Conservation (phyloP, 2,329 filamentous ascomycete genomes). For the Pseudogymnoascus verrucosus region DNA sequence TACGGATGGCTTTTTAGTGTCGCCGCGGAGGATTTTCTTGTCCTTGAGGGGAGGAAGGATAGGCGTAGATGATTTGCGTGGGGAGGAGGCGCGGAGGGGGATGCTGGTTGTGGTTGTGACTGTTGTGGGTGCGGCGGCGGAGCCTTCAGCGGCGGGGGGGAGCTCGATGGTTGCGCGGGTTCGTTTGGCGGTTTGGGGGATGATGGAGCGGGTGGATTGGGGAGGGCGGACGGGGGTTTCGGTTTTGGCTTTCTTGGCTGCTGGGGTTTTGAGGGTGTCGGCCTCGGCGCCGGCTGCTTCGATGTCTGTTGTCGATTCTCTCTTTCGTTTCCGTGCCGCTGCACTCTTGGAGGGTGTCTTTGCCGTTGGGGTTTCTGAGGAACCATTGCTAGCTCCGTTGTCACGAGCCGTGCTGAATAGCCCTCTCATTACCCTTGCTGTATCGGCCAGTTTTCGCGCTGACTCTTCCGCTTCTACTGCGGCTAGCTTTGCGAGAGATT, state of each 20-base stretch:
- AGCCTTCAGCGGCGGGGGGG: not conserved
- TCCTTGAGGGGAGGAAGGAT: constrained; percentile 26
- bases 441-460: constrained; percentile 43
- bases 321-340: constrained; percentile 25
- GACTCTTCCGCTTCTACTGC: constrained; percentile 55
- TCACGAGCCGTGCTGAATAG: constrained; percentile 21
- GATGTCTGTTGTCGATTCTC: constrained; percentile 18
- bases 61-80: constrained; percentile 29
- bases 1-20: not conserved
- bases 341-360: constrained; percentile 19
- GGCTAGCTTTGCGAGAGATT: constrained; percentile 45
- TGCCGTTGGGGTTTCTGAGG: constrained; percentile 11
- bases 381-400: not conserved
- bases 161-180: not conserved
- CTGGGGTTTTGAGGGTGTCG: constrained; percentile 23
- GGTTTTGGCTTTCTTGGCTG: constrained; percentile 45
- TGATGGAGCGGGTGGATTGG: constrained; percentile 16
- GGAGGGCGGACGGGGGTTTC: constrained; percentile 48
- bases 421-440: constrained; percentile 39
- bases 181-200: not conserved
- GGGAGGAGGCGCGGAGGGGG: constrained; percentile 17
- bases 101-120: constrained; percentile 11
- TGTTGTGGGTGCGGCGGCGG: not conserved
- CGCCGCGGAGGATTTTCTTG: not conserved
- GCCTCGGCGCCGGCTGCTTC: not conserved